These are phyloP conservation scores for Cylindrodendrum hubeiense DNA, from an alignment of 2,329 filamentous ascomycete genomes.

Conservation along the genomic window DNA sequence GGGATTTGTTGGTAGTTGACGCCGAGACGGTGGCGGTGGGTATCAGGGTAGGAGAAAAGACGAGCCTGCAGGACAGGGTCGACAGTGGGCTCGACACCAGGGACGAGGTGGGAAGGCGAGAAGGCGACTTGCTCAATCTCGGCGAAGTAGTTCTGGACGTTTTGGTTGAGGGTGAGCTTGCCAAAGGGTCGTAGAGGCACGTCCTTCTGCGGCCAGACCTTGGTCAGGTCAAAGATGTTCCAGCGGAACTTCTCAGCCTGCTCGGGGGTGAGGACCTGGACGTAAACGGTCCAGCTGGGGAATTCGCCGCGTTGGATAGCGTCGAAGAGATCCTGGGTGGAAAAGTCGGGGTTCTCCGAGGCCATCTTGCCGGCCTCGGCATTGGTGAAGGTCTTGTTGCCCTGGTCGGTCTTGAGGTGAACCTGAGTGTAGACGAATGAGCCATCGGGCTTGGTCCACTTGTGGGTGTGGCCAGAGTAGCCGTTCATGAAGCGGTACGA, in stretches of 20 bases:
- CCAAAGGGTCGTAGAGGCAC: constrained; percentile 76
- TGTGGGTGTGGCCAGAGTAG: constrained; percentile 76
- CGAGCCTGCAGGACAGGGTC: constrained; percentile 73
- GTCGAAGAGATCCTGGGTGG: constrained; percentile 74
- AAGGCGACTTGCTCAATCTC: constrained; percentile 79
- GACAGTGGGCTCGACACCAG: constrained; percentile 71
- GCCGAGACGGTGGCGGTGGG: constrained; percentile 76
- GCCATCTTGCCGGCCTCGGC: constrained; percentile 67
- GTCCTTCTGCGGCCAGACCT: constrained; percentile 77
- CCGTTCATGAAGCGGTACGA: constrained; percentile 76
- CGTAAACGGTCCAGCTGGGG: constrained; percentile 73
- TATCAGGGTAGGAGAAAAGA: constrained; percentile 74
- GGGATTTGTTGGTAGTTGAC: constrained; percentile 75
- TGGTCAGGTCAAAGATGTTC: constrained; percentile 78
- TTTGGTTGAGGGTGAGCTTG: constrained; percentile 75
- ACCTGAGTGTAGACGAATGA: constrained; percentile 76
- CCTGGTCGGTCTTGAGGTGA: constrained; percentile 73
- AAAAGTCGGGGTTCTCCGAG: constrained; percentile 70
- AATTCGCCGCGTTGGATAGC: constrained; percentile 71
- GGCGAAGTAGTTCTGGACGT: constrained; percentile 70
- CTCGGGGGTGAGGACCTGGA: constrained; percentile 73
- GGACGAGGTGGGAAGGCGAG: constrained; percentile 73
- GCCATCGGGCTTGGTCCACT: constrained; percentile 74
- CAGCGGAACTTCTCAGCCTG: constrained; percentile 74
- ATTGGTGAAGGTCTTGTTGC: constrained; percentile 69